Percentiles rank a stretch among this genome's conserved stretches.
phyloP scores from a whole-genome alignment of 2,329 filamentous ascomycete species.

The Cladosporium sp. region DNA sequence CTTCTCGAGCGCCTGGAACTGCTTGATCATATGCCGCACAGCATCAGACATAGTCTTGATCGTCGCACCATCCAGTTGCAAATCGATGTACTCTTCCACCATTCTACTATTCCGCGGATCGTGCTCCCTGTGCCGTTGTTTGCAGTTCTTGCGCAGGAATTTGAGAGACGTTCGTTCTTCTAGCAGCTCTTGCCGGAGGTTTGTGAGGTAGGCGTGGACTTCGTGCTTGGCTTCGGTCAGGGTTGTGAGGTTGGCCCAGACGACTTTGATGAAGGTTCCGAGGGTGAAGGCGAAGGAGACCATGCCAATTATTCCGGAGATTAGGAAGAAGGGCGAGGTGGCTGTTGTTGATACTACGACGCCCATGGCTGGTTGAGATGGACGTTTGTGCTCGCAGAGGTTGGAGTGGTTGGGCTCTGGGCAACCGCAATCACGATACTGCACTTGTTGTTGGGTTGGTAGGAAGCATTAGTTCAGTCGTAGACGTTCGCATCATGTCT shows the following conservation, averaged over 20 bases:
- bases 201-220: constrained; percentile 43
- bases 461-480: neutral
- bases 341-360: constrained; percentile 4
- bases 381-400: neutral
- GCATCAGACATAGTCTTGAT: constrained; percentile 40
- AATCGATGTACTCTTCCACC: constrained; percentile 19
- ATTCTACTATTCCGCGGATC: constrained; percentile 27
- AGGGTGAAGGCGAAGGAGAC: constrained; percentile 47
- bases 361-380: neutral
- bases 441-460: neutral
- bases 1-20: constrained; percentile 40
- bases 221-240: constrained; percentile 39
- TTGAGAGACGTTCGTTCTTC: constrained; percentile 43
- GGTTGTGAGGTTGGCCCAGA: constrained; percentile 44
- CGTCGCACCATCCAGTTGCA: constrained; percentile 37
- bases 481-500: neutral
- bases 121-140: constrained; percentile 13
- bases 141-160: constrained; percentile 26
- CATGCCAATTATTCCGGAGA: constrained; percentile 38
- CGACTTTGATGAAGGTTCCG: constrained; percentile 43
- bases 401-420: too few relatives aligned
- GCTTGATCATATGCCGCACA: constrained; percentile 38
- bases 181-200: constrained; percentile 42
- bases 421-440: neutral
- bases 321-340: constrained; percentile 14